phyloP scores from a whole-genome alignment of 495 filamentous ascomycete genomes.

The Pyrenula aspistea region DNA sequence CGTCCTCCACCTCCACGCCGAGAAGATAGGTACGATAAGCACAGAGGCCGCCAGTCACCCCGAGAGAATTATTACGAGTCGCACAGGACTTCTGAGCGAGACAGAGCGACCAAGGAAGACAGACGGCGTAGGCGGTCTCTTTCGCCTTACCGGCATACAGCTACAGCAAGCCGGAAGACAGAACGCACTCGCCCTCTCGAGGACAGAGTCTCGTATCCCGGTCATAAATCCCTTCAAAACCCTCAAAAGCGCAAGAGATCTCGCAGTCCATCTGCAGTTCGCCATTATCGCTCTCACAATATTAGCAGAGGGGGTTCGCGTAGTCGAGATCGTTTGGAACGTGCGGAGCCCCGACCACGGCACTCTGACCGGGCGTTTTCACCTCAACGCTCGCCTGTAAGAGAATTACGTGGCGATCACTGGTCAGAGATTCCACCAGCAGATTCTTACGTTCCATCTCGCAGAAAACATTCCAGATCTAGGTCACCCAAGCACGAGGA shows the following conservation, averaged over 20 bases:
- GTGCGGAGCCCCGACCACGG: slow-evolving; percentile 1
- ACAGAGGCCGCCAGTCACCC: slow-evolving; percentile 12
- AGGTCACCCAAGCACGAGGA: slow-evolving; percentile 13
- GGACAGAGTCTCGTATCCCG: slow-evolving; percentile 21
- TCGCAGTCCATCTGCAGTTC: slow-evolving; percentile 31
- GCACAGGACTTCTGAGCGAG: not conserved
- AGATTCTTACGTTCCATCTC: slow-evolving; percentile 14
- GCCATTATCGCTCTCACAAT: slow-evolving; percentile 9
- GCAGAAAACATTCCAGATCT: slow-evolving; percentile 22
- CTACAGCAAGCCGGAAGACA: not conserved
- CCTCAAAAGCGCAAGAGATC: slow-evolving; percentile 30
- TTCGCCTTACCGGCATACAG: slow-evolving; percentile 1
- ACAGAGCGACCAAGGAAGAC: slow-evolving; percentile 9
- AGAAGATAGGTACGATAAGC: slow-evolving; percentile 23
- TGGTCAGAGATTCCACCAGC: slow-evolving; percentile 10
- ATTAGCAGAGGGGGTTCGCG: slow-evolving; percentile 5
- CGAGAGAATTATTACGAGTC: not conserved
- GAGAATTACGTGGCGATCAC: slow-evolving; percentile 19
- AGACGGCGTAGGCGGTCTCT: slow-evolving; percentile 3
- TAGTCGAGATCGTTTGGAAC: not conserved
- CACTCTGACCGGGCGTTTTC: slow-evolving; percentile 17
- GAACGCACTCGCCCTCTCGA: slow-evolving; percentile 4
- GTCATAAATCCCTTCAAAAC: slow-evolving; percentile 10
- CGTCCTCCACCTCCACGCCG: slow-evolving; percentile 14
- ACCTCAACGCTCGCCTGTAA: slow-evolving; percentile 19